phyloP scores from a whole-genome alignment of 2,329 filamentous ascomycete genomes.

The Myrmaecium sp. region DNA sequence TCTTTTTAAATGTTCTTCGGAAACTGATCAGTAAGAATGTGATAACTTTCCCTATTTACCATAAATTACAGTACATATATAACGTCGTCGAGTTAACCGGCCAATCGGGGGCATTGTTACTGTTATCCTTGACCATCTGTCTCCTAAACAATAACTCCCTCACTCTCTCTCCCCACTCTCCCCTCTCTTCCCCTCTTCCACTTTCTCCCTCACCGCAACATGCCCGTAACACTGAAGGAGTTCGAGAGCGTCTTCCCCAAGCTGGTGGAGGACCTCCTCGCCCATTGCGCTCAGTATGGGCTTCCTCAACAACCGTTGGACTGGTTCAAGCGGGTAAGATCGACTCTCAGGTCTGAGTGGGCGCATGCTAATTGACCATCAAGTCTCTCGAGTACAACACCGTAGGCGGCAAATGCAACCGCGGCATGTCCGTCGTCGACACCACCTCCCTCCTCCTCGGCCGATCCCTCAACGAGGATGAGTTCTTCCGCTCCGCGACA shows the following conservation, averaged over 20 bases:
- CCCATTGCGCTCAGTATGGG: slow-evolving; percentile 65
- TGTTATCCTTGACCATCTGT: too few relatives aligned
- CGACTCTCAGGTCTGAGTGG: not conserved
- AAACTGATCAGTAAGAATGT: not conserved
- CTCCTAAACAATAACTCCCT: too few relatives aligned
- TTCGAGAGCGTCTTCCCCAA: slow-evolving; percentile 85
- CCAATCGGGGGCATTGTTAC: too few relatives aligned
- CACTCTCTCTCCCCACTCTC: too few relatives aligned
- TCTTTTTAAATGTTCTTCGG: too few relatives aligned
- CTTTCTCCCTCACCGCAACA: slow-evolving; percentile 12
- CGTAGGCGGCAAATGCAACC: slow-evolving; percentile 93
- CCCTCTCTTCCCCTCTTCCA: not conserved
- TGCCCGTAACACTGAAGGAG: slow-evolving; percentile 63
- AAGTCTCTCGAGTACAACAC: too few relatives aligned
- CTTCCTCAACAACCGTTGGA: slow-evolving; percentile 63
- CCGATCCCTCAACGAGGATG: slow-evolving; percentile 53
- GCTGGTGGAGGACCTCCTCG: slow-evolving; percentile 66
- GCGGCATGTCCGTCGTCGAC: slow-evolving; percentile 94
- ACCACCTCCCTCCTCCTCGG: slow-evolving; percentile 66
- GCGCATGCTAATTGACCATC: not conserved
- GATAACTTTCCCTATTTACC: too few relatives aligned
- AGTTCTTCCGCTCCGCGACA: slow-evolving; percentile 77
- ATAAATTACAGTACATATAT: too few relatives aligned
- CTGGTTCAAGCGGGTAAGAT: slow-evolving; percentile 65
- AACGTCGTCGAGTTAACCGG: too few relatives aligned